Base-by-base conservation (phyloP, 768 basidiomycete species). In the Lactarius pseudohatsudake region DNA sequence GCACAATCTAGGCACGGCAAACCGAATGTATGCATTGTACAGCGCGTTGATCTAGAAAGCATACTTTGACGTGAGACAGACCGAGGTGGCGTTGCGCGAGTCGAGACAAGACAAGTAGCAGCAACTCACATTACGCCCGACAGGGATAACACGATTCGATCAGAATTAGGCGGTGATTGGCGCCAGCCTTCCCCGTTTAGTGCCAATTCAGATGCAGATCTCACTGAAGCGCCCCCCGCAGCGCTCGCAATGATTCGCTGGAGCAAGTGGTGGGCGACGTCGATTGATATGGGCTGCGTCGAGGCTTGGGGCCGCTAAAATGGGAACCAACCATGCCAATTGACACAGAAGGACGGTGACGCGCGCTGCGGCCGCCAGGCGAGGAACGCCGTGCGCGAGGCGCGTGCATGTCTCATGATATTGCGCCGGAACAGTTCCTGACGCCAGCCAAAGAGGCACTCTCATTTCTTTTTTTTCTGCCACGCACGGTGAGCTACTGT, bases 401-500 rank as follows among this genome's bases (percentile, higher is more conserved):
- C 32, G 61, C 61, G 8, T 58, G 56, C 53, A 66, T 40, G 57
- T 59, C 65, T 55, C 45, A 57, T 58, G 65, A 66, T 61, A 9
- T 61, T 57, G n/a, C 30, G 11, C 45, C 20, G 45, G 60, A 57
- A n/a, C 4, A 16, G 38, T 30, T 30, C 61, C 65, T 62, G 65
- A 30, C 57, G 40, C 61, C 18, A 28, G 13, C 22, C 34, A 41
- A 36, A 32, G 61, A 66, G 61, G 61, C 30, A 28, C 43, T 54
- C 58, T 18, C 32, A 66, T 36, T 58, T 43, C 61, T 63, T 15
- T 45, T 36, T 38, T 40, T 56, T 57, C 57, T 45, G 50, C 22
- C 50, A 26, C 22, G 47, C 47, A 32, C 30, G 20, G 20, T 16
- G 28, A n/a, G 9, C 20, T 65, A 45, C 30, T 57, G 59, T 56